phyloP scores from a whole-genome alignment of 345 rosid genomes.

The Syzygium aromaticum region DNA sequence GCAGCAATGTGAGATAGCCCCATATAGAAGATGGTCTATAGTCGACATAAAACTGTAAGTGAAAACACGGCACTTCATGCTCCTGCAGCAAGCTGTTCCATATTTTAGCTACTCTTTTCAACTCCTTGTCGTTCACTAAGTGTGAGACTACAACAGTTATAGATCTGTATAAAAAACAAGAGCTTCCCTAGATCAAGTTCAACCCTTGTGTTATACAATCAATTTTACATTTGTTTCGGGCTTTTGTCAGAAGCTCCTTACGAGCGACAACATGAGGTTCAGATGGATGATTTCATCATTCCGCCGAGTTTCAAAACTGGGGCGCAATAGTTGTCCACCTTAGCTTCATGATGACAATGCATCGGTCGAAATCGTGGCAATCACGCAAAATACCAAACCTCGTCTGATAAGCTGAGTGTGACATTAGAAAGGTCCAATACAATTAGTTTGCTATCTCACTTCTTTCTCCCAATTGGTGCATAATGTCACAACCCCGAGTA shows the following conservation, averaged over 20 bases:
- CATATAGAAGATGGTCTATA: neutral
- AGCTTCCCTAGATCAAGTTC: too few relatives aligned
- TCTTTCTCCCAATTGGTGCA: conserved; percentile 14
- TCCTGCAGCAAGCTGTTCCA: neutral
- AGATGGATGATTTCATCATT: neutral
- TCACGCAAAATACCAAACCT: neutral
- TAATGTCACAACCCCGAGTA: conserved; percentile 8
- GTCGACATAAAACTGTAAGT: neutral
- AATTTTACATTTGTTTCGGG: neutral
- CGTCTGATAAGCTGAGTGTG: neutral
- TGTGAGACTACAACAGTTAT: neutral
- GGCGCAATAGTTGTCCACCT: neutral
- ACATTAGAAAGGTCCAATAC: neutral
- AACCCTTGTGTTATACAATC: neutral
- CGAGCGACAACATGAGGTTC: neutral
- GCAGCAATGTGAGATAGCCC: neutral
- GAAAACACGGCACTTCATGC: neutral
- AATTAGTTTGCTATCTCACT: neutral
- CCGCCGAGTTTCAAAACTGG: neutral
- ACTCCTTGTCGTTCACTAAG: neutral
- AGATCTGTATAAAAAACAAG: neutral
- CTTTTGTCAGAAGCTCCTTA: neutral
- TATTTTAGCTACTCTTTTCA: neutral
- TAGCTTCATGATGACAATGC: neutral
- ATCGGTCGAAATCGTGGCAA: neutral